These are phyloP conservation scores for slime mould (Dictyostelium discoideum) DNA, from an alignment of 78 protist species.

Conservation along the genomic window DNA sequence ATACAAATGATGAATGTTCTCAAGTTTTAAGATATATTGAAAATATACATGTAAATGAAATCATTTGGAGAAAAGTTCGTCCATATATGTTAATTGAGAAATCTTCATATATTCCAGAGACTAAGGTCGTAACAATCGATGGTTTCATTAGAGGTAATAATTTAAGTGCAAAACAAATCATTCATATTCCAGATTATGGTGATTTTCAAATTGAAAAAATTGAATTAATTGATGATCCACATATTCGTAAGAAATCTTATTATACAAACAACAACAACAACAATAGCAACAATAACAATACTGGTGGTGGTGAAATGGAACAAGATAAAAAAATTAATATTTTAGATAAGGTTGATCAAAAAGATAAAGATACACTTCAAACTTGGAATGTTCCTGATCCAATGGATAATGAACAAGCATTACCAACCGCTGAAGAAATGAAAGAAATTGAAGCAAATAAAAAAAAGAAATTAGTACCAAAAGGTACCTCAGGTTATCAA, in stretches of 20 bases:
- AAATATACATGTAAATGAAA: constrained; percentile 38
- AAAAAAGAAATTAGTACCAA: constrained; percentile 85
- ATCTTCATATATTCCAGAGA: not conserved
- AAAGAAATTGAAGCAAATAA: constrained; percentile 48
- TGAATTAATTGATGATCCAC: constrained; percentile 20
- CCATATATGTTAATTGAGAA: constrained; percentile 42
- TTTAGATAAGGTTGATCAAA: not conserved
- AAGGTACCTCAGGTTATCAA: constrained; percentile 90
- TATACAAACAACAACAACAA: not conserved
- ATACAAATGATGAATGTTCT: constrained; percentile 60
- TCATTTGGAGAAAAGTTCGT: constrained; percentile 41
- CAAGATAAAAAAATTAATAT: not conserved
- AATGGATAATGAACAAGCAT: constrained; percentile 69
- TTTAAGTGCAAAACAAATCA: constrained; percentile 61
- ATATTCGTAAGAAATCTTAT: constrained; percentile 7
- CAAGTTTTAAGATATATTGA: constrained; percentile 34
- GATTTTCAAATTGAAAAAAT: constrained; percentile 81
- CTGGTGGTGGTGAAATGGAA: constrained; percentile 4
- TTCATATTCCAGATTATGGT: constrained; percentile 87
- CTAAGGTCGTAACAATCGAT: not conserved
- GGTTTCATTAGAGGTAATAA: constrained; percentile 80
- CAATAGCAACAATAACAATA: constrained; percentile 3
- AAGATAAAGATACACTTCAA: constrained; percentile 55
- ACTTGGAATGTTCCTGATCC: constrained; percentile 77
- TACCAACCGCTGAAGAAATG: constrained; percentile 89